These are phyloP conservation scores for Colletotrichum echinochloae DNA, from an alignment of 2,329 filamentous ascomycete genomes.

Conservation along the genomic window DNA sequence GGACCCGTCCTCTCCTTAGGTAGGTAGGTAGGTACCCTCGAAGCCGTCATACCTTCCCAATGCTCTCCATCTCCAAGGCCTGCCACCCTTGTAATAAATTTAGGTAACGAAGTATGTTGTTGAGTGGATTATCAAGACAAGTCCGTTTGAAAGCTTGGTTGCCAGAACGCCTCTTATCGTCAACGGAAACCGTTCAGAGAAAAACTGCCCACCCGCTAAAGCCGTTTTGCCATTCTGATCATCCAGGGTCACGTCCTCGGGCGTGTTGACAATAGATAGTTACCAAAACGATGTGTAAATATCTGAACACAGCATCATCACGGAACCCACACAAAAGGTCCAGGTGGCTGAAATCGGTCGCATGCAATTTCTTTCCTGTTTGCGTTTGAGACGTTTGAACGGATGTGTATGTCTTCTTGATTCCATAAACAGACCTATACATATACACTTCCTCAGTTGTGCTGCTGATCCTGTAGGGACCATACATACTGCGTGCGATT, in stretches of 20 bases:
- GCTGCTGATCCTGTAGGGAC: no score
- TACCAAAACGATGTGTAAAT: background rate
- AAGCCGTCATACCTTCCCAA: background rate
- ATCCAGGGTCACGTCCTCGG: background rate
- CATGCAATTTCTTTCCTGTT: background rate
- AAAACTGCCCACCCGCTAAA: background rate
- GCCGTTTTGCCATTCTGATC: background rate
- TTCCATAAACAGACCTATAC: background rate
- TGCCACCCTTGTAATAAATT: no score
- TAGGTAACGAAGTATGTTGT: background rate
- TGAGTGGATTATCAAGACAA: background rate
- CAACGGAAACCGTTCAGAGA: background rate
- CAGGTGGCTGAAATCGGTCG: background rate
- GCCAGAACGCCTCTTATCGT: no score
- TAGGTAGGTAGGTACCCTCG: no score
- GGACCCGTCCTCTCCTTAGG: no score
- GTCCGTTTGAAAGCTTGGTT: background rate
- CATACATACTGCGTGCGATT: fast-evolving
- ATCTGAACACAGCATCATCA: background rate
- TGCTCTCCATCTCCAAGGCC: no score
- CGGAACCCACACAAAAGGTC: no score
- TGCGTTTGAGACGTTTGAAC: background rate
- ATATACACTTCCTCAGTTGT: background rate
- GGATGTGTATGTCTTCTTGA: background rate
- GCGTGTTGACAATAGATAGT: background rate